phyloP scores from a whole-genome alignment of 345 rosid genomes.

The Lagerstroemia speciosa region DNA sequence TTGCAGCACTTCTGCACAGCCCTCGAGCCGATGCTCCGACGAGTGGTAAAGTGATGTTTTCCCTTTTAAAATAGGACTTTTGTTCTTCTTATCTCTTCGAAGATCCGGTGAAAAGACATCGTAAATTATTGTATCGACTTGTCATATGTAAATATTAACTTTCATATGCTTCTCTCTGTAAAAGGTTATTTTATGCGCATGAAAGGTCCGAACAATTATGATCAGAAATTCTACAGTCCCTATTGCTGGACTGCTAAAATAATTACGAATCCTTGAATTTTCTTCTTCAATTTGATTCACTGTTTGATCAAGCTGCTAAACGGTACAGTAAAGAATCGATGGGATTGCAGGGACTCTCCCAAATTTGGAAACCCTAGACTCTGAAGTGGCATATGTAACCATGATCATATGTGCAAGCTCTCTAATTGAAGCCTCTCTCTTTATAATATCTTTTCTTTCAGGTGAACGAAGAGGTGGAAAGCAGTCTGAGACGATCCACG shows the following conservation, averaged over 20 bases:
- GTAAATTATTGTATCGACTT: not conserved
- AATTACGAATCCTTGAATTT: too few species aligned
- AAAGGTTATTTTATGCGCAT: not conserved
- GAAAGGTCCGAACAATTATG: too few species aligned
- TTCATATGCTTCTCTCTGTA: too few species aligned
- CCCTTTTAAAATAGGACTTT: not conserved
- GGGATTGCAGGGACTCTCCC: not conserved
- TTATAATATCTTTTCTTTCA: conserved; percentile 10
- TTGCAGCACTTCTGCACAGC: conserved; percentile 33
- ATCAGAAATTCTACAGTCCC: too few species aligned
- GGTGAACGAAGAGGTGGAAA: conserved; percentile 80
- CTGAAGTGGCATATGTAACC: not conserved
- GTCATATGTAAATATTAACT: not conserved
- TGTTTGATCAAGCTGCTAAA: too few species aligned
- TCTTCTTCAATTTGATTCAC: too few species aligned
- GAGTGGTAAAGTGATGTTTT: conserved; percentile 44
- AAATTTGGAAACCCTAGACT: not conserved
- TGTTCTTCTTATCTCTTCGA: not conserved
- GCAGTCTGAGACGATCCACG: conserved; percentile 26
- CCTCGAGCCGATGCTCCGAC: conserved; percentile 72
- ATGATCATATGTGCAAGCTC: not conserved
- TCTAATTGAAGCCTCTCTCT: not conserved
- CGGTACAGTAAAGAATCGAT: too few species aligned
- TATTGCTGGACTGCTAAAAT: too few species aligned
- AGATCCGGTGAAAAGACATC: not conserved